Evolutionary conservation across 208 protist species (phyloP).

Genomic region (Naegleria gruberi): DNA sequence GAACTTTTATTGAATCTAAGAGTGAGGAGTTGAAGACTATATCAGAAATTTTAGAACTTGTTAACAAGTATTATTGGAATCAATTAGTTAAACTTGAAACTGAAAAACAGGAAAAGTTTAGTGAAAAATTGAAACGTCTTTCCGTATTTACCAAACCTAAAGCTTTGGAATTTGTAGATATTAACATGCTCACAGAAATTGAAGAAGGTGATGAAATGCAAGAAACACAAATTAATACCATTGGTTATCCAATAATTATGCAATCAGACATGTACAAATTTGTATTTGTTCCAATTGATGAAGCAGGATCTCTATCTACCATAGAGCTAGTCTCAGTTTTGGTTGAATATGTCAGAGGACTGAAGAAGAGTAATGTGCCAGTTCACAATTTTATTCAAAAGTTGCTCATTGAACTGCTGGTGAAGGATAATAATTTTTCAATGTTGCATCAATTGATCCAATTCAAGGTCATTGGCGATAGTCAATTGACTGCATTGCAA

Average conservation of each 20-base stretch:
- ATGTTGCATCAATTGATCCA: slow-evolving; percentile 7
- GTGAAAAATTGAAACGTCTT: too few relatives aligned
- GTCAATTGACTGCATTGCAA: neutral
- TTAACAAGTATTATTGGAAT: slow-evolving; percentile 10
- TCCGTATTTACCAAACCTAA: neutral
- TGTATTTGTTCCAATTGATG: neutral
- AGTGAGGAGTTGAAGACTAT: neutral
- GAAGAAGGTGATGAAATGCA: neutral
- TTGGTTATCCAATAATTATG: slow-evolving; percentile 16
- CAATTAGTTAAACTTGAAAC: neutral
- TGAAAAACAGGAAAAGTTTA: neutral
- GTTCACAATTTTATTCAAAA: slow-evolving; percentile 12
- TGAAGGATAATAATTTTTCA: neutral
- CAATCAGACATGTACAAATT: slow-evolving; percentile 17
- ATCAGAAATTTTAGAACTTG: neutral
- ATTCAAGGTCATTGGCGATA: slow-evolving; percentile 12
- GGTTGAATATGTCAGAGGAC: neutral
- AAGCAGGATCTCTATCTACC: neutral
- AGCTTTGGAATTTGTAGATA: neutral
- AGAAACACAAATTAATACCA: neutral
- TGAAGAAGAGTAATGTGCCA: neutral
- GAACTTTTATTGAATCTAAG: neutral
- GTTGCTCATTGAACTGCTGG: neutral
- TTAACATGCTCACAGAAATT: neutral
- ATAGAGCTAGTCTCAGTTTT: neutral